Base-by-base conservation (phyloP, 768 basidiomycete species). In the Imleria badia region DNA sequence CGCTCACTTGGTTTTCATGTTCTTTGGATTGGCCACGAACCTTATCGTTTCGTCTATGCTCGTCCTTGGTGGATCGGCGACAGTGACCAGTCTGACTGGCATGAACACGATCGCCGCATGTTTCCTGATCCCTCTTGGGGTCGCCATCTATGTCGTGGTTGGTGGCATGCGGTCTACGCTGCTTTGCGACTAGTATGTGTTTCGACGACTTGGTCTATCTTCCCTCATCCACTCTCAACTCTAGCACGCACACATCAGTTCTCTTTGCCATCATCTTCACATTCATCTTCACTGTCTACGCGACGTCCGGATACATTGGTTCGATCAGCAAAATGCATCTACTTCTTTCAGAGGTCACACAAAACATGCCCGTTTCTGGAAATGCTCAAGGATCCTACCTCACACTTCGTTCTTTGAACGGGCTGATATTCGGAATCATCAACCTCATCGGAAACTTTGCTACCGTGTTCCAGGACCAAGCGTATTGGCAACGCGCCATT, bases 401-500 rank as follows among this genome's bases (percentile, higher is more conserved):
- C 29, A 91, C 90, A 11, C 86, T 93, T 75, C 78, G 87, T 30
- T 87, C 85, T n/a, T 79, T 82, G 68, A 79, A 84, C 45, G 91
- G 89, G 5, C 69, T 93, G 17, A 86, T 91, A 51, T 93, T 94
- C 55, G 86, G 93, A 19, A 84, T 94, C 17, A 88, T 95, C 71
- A 94, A 94, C 68, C 81, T 92, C 60, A 84, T 90, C 51, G 91
- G 93, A 3, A 93, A 94, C 69, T 93, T 92, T 61, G 77, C 80
- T 23, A 82, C 79, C 11, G 82, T 85, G 5, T 81, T 82, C 63
- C 78, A 81, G 62, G 81, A 82, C 55, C 86, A 90, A 64, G 87
- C 90, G 1, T 98, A 96, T 71, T 96, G 91, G 86, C 91, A 94
- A 66, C 81, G 92, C 13, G 94, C 94, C 1, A 93, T 97, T 65